Base-by-base conservation (phyloP, 129 eudicot genomes). In the Smallanthus sonchifolius region DNA sequence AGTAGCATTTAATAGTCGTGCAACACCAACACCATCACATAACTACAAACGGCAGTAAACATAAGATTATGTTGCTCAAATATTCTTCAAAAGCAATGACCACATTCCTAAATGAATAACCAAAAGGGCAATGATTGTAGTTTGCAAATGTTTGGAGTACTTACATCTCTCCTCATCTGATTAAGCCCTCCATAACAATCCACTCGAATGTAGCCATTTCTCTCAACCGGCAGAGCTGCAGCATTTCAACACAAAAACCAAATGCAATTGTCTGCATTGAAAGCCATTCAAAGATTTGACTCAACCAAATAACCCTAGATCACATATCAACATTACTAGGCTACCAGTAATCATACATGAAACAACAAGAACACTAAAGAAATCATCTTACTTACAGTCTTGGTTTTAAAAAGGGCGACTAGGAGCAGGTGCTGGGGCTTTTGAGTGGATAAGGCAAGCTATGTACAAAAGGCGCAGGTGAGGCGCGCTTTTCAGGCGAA, bases 141-240 rank as follows among this genome's bases (percentile, higher is more conserved):
- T 24, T 24, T 24, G 30, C 30, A 63, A 38, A 8, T 36, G 15
- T 35, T 11, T 38, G 0, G 40, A 77, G 67, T 48, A 83, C 99
- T 86, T 80, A 91, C 99, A 85, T 94, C 99, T 59, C 99, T 84
- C 84, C 99, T 90, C 99, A 90, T 86, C 64, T 94, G 99, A 84
- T 94, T 94, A 79, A 94, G 99, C 57, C 99, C 99, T n/a, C 97
- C 97, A 81, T 88, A 94, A 86, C 99, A 94, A 91, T 94, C 97
- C 84, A 94, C 97, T 70, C 97, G 97, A 63, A 94, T 85, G 74
- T 88, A 94, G 51, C 99, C 99, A 94, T 91, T 94, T 67, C 71
- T 91, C 79, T 83, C 74, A 14, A 63, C 84, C 37, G 99, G 94
- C 65, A 90, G 87, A 86, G 93, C 97, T 94, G 97, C 93, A 94